phyloP scores from a whole-genome alignment of 768 basidiomycete genomes.

The Podaxis rugospora region DNA sequence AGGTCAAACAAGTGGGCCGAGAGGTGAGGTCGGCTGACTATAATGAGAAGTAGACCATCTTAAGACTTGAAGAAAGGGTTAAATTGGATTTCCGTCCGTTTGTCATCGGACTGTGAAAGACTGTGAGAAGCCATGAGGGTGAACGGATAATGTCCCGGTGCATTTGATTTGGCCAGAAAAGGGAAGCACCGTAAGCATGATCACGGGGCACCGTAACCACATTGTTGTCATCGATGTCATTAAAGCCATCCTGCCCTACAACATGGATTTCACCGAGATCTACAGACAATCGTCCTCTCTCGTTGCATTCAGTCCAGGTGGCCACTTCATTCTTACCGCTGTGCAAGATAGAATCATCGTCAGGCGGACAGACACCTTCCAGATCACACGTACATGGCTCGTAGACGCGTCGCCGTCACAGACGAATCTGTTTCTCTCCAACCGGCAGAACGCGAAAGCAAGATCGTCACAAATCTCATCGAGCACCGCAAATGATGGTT shows the following conservation, averaged over 20 bases:
- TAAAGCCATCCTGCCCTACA: background rate
- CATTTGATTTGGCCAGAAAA: background rate
- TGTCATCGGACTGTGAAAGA: conserved; percentile 8
- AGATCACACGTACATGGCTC: conserved; percentile 78
- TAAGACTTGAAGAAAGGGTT: background rate
- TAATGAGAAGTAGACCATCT: background rate
- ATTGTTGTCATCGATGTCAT: background rate
- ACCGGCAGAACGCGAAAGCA: conserved; percentile 28
- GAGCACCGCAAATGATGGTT: conserved; percentile 24
- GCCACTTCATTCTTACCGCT: conserved; percentile 81
- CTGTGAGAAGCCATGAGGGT: background rate
- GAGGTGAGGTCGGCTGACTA: background rate
- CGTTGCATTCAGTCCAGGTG: conserved; percentile 80
- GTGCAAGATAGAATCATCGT: conserved; percentile 77
- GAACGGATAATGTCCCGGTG: background rate
- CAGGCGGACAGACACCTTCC: conserved; percentile 78
- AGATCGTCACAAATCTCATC: conserved; percentile 21
- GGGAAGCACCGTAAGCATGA: background rate
- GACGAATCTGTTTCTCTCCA: conserved; percentile 38
- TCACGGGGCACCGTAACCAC: background rate
- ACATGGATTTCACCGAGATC: conserved; percentile 85
- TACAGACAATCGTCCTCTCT: conserved; percentile 71
- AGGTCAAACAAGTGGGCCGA: background rate
- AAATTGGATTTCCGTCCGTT: conserved; percentile 6
- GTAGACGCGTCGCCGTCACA: conserved; percentile 52